Evolutionary conservation across 768 basidiomycete species (phyloP).

Genomic region (Suillus discolor): DNA sequence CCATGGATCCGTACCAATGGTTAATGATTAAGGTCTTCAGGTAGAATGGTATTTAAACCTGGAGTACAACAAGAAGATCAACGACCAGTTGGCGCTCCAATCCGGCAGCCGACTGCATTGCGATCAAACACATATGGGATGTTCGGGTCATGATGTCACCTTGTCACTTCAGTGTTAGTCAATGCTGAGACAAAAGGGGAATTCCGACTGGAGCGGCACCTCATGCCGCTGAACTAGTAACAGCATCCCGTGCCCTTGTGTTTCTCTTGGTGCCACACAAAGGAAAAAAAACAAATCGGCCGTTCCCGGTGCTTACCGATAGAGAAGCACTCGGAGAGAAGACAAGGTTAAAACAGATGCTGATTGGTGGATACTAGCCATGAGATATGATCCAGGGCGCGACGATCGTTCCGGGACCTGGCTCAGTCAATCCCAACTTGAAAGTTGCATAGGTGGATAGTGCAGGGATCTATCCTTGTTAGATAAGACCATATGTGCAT

Average conservation of each 20-base stretch:
- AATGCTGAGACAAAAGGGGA: not conserved
- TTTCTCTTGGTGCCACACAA: slow-evolving; percentile 49
- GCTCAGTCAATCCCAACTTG: slow-evolving; percentile 41
- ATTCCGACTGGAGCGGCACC: not conserved
- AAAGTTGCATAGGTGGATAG: slow-evolving; percentile 50
- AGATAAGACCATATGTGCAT: slow-evolving; percentile 70
- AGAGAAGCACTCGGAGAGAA: slow-evolving; percentile 42
- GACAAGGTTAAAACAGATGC: slow-evolving; percentile 56
- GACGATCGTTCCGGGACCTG: slow-evolving; percentile 48
- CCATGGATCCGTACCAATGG: not conserved
- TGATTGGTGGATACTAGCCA: slow-evolving; percentile 52
- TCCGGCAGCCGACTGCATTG: not conserved
- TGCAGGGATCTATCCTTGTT: slow-evolving; percentile 75
- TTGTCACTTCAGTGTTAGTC: not conserved
- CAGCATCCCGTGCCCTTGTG: slow-evolving; percentile 54
- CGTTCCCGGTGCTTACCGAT: slow-evolving; percentile 48
- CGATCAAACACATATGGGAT: not conserved
- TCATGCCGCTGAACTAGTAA: slow-evolving; percentile 33
- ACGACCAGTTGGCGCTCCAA: no score
- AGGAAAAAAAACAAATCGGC: slow-evolving; percentile 55
- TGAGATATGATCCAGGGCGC: slow-evolving; percentile 43
- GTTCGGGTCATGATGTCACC: not conserved
- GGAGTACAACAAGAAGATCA: not conserved
- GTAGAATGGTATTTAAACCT: not conserved
- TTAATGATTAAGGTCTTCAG: not conserved